Evolutionary conservation across 306 rosid species (phyloP).

Genomic region (Vigna radiata): DNA sequence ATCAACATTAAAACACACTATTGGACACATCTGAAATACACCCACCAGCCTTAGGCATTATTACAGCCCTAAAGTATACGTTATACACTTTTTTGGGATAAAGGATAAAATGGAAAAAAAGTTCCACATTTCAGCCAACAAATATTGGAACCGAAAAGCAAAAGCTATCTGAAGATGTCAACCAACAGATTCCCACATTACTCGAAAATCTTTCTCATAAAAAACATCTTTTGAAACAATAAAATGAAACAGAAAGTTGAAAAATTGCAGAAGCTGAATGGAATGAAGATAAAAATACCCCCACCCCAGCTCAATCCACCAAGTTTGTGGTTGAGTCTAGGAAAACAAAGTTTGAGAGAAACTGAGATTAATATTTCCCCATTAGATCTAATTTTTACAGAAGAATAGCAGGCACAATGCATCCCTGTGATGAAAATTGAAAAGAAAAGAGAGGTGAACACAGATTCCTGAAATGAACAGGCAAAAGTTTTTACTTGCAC

Average conservation of each 20-base stretch:
- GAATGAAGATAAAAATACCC: slow-evolving; percentile 13
- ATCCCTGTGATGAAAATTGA: background rate
- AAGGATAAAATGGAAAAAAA: background rate
- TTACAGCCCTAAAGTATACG: background rate
- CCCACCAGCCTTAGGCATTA: background rate
- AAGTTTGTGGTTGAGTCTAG: background rate
- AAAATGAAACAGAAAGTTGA: background rate
- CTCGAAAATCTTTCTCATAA: background rate
- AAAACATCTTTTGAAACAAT: background rate
- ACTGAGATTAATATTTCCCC: background rate
- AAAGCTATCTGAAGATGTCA: background rate
- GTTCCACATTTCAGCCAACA: background rate
- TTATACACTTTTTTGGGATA: background rate
- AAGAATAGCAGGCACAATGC: background rate
- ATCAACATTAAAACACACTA: background rate
- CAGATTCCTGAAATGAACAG: slow-evolving; percentile 32
- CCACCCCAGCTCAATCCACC: background rate
- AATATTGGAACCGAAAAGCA: background rate
- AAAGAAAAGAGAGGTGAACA: background rate
- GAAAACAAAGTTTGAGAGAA: slow-evolving; percentile 12
- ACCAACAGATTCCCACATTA: slow-evolving; percentile 6
- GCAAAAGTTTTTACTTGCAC: background rate
- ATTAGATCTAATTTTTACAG: slow-evolving; percentile 37
- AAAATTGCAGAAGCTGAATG: background rate
- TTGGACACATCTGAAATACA: background rate